Conservation (phyloP, 2,329 filamentous ascomycete genomes). For the Xylaria hypoxylon region DNA sequence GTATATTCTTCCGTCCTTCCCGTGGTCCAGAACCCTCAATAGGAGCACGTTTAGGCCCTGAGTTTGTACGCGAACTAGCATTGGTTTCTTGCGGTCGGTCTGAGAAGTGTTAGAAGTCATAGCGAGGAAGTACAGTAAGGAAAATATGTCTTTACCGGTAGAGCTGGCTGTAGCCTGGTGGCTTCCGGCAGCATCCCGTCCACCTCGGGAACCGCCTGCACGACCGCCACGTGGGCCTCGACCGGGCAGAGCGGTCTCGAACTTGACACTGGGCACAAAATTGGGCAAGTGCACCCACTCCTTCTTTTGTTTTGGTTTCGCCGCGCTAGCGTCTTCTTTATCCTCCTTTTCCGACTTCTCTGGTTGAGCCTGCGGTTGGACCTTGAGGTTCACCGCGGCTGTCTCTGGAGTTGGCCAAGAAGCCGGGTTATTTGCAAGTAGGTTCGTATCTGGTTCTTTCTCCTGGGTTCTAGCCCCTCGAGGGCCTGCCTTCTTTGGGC, state of each 20-base stretch:
- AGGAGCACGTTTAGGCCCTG: constrained; percentile 59
- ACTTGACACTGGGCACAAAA: constrained; percentile 83
- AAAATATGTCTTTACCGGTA: constrained; percentile 40
- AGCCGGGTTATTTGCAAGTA: constrained; percentile 80
- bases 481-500: constrained; percentile 55
- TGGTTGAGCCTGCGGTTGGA: constrained; percentile 72
- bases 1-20: constrained; percentile 60
- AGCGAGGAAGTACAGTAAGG: background rate
- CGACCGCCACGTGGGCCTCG: constrained; percentile 63
- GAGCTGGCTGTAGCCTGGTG: constrained; percentile 38
- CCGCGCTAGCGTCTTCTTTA: constrained; percentile 64
- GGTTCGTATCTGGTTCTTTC: constrained; percentile 64
- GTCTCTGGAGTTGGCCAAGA: constrained; percentile 93
- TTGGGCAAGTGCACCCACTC: constrained; percentile 86
- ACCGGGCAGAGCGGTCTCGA: constrained; percentile 81
- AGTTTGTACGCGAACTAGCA: constrained; percentile 50
- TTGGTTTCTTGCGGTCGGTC: constrained; percentile 45
- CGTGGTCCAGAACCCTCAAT: constrained; percentile 56
- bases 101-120: constrained; percentile 38
- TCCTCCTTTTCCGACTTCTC: constrained; percentile 72
- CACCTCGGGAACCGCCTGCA: constrained; percentile 46
- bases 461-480: constrained; percentile 61
- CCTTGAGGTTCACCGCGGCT: constrained; percentile 80
- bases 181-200: constrained; percentile 45
- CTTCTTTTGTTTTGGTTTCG: constrained; percentile 74